Evolutionary conservation across 495 filamentous ascomycete species (phyloP).

Genomic region (Trichoderma parareesei): DNA sequence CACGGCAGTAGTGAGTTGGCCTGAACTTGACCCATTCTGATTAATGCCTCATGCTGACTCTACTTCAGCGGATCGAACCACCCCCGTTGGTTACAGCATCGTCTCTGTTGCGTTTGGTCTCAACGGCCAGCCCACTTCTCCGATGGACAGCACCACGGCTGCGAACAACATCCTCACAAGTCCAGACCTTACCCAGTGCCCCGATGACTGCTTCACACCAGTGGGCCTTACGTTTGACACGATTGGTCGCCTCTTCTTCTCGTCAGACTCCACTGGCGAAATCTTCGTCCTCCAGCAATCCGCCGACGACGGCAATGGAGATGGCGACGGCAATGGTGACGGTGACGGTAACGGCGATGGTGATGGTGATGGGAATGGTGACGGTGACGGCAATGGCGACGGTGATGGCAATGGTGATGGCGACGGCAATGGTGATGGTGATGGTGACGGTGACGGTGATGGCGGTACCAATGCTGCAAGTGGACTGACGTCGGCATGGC

Average conservation of each 20-base stretch:
- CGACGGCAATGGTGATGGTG: too few relatives aligned
- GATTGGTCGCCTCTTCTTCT: slow-evolving; percentile 44
- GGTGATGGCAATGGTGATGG: too few relatives aligned
- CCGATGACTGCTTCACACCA: slow-evolving; percentile 45
- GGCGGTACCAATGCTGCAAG: too few relatives aligned
- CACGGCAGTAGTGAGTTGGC: slow-evolving; percentile 33
- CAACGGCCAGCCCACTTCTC: slow-evolving; percentile 34
- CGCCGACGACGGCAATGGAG: neutral
- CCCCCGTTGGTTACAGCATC: slow-evolving; percentile 50
- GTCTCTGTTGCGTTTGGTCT: slow-evolving; percentile 34
- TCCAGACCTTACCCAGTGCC: slow-evolving; percentile 34
- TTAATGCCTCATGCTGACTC: neutral
- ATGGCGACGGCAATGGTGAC: neutral
- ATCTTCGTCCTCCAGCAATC: slow-evolving; percentile 40
- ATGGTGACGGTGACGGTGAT: too few relatives aligned
- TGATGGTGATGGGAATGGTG: too few relatives aligned
- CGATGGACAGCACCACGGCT: slow-evolving; percentile 31
- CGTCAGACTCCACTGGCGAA: slow-evolving; percentile 50
- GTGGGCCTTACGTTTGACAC: slow-evolving; percentile 46
- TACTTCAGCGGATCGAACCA: slow-evolving; percentile 39
- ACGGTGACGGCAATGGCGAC: too few relatives aligned
- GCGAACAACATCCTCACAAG: slow-evolving; percentile 45
- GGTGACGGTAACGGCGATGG: neutral
- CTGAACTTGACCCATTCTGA: neutral
- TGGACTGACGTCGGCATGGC: too few relatives aligned